Evolutionary conservation across 2,329 filamentous ascomycete species (phyloP), one percentile per base, ranked within the genome.

Genomic region (Fusarium lyarnte): DNA sequence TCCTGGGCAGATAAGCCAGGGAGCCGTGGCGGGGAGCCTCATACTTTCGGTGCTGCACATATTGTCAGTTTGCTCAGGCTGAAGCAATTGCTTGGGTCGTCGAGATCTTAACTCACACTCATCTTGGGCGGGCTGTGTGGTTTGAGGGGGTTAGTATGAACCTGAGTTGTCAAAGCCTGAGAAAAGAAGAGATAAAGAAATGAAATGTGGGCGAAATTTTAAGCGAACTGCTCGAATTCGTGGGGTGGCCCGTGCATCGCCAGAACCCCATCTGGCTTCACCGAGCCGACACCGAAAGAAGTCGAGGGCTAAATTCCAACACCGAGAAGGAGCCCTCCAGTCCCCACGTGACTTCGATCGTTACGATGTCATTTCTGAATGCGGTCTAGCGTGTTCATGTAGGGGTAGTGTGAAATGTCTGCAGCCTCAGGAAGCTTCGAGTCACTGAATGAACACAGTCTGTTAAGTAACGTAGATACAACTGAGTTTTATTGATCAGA

Each of bases 21-120:
- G 93, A 95, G 84, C 95, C 96, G 89, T 98, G 95, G 85, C 95
- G 93, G 84, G 95, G 95, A 85, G 95, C 95, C 91, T 97, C 87
- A 82, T 84, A 89, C 86, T 89, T 88, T 79, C 86, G 85, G 84
- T 88, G 86, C 84, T 83, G 61, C 77, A 68, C n/a, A 47, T 38
- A 47, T 58, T 47, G 70, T 77, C 58, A 74, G 65, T 64, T 31
- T 66, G 7, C 65, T 70, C 60, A 45, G 55, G 47, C 25, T 21
- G 23, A 84, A 82, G 74, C 76, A 69, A 77, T 75, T 78, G 75
- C 75, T 60, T 35, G 45, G 43, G 42, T 31, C 29, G 16, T 27
- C 23, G 10, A 75, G 58, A 49, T 52, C 47, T 29, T 31, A 59
- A 82, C 82, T 78, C 77, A 83, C 82, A 83, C 81, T 82, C 82